A percentile compares a stretch with the other conserved stretches of the same genome.
Evolutionary conservation across 1,284 basidiomycete species (phyloP).

Genomic region (Pseudozyma hubeiensis): DNA sequence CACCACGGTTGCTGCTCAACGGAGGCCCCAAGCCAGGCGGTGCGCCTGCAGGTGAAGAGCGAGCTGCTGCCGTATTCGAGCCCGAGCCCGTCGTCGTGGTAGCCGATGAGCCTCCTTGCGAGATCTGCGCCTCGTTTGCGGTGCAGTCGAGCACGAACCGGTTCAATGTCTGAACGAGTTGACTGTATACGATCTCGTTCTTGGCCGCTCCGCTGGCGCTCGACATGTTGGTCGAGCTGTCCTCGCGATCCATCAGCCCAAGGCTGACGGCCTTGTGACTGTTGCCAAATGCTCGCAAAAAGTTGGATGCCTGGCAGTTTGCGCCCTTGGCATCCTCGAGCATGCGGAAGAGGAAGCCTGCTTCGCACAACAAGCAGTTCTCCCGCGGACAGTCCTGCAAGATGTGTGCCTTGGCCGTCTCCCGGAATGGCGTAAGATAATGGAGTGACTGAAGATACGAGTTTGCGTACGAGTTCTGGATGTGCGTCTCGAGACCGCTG

Average conservation of each 20-base stretch:
- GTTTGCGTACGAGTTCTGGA: conserved; percentile 97
- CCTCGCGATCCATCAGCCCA: conserved; percentile 88
- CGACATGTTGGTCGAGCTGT: conserved; percentile 73
- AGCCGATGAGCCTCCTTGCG: conserved; percentile 1
- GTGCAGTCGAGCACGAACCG: conserved; percentile 83
- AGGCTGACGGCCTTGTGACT: conserved; percentile 82
- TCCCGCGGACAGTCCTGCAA: conserved; percentile 81
- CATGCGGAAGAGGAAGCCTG: conserved; percentile 95
- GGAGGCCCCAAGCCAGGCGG: conserved; percentile 45
- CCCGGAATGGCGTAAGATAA: conserved; percentile 82
- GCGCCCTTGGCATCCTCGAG: conserved; percentile 91
- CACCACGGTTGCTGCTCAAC: conserved; percentile 36
- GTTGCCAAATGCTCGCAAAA: conserved; percentile 88
- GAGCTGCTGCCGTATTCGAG: background rate
- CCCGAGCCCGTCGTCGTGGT: background rate
- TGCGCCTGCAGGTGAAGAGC: conserved; percentile 25
- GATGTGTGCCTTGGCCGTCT: conserved; percentile 89
- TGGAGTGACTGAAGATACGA: conserved; percentile 89
- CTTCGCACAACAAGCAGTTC: conserved; percentile 92
- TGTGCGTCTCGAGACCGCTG: conserved; percentile 96
- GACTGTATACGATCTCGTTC: conserved; percentile 74
- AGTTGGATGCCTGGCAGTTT: conserved; percentile 96
- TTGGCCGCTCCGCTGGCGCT: conserved; percentile 33
- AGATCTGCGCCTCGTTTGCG: conserved; percentile 42
- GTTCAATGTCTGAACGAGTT: conserved; percentile 93